These are phyloP conservation scores for Dictyostelium citrinum DNA, from an alignment of 78 protist genomes.

Conservation along the genomic window DNA sequence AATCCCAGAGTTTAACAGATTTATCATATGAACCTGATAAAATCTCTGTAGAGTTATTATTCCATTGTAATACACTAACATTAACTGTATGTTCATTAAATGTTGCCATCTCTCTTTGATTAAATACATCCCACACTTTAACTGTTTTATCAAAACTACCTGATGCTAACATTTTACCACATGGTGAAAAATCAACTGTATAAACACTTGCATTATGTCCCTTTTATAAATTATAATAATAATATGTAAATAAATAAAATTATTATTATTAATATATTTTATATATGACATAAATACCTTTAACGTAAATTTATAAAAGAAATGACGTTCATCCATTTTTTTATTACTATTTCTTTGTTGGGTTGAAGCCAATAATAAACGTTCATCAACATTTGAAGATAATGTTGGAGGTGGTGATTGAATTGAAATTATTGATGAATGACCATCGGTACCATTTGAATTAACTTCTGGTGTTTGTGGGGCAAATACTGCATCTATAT, in stretches of 20 bases:
- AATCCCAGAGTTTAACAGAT: conserved; percentile 82
- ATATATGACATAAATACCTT: conserved; percentile 76
- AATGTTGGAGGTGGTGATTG: conserved; percentile 4
- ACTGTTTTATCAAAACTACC: conserved; percentile 82
- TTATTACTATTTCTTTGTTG: conserved; percentile 31
- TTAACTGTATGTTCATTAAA: conserved; percentile 57
- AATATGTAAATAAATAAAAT: no score
- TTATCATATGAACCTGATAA: conserved; percentile 76
- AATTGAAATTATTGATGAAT: background rate
- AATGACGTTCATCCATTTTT: conserved; percentile 75
- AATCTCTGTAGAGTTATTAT: conserved; percentile 50
- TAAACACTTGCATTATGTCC: conserved; percentile 86
- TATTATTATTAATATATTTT: background rate
- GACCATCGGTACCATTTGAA: background rate
- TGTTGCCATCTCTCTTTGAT: conserved; percentile 67
- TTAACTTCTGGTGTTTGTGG: conserved; percentile 48
- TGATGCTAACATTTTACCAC: conserved; percentile 82
- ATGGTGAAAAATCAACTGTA: conserved; percentile 72
- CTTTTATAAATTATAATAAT: background rate
- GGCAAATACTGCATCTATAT: conserved; percentile 61
- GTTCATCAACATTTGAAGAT: background rate
- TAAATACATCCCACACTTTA: conserved; percentile 66
- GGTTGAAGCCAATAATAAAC: background rate
- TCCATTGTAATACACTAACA: conserved; percentile 73
- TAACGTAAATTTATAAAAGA: conserved; percentile 67